Evolutionary conservation across 306 rosid species (phyloP).

Genomic region (Fragaria ananassa): DNA sequence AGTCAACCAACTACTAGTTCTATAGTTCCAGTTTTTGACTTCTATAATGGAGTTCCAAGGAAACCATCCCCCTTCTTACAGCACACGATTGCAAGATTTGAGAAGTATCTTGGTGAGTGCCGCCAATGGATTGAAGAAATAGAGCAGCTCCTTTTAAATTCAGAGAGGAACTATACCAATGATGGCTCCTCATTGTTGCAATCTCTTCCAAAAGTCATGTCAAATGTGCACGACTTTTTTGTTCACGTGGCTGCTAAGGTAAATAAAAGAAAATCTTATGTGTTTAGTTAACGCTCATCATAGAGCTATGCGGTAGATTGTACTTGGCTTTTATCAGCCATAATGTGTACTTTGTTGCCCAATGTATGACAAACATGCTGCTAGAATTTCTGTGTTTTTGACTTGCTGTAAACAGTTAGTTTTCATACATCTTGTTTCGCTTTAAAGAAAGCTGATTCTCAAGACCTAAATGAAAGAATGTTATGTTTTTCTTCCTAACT

Average conservation of each 20-base stretch:
- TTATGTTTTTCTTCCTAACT: not conserved
- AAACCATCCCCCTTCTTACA: constrained; percentile 90
- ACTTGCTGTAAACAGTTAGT: not conserved
- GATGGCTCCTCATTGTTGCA: constrained; percentile 62
- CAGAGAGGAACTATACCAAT: constrained; percentile 56
- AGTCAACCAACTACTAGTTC: constrained; percentile 61
- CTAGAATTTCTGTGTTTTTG: not conserved
- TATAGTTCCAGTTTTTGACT: constrained; percentile 82
- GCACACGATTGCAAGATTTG: constrained; percentile 85
- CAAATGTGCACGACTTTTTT: constrained; percentile 90
- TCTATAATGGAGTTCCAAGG: constrained; percentile 86
- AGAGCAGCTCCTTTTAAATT: constrained; percentile 79
- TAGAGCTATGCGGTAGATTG: not conserved
- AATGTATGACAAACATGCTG: not conserved
- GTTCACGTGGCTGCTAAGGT: constrained; percentile 98
- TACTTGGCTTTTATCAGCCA: not conserved
- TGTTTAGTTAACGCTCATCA: constrained; percentile 7
- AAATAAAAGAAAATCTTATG: constrained; percentile 18
- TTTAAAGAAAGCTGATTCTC: not conserved
- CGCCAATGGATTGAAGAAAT: constrained; percentile 91
- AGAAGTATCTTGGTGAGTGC: constrained; percentile 76
- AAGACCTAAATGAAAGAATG: not conserved
- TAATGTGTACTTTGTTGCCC: not conserved
- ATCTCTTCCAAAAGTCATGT: constrained; percentile 94
- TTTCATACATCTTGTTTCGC: not conserved